Evolutionary conservation across 2,329 filamentous ascomycete genomes (phyloP), one percentile per base, ranked within the genome.

Genomic region (Lachnellula hyalina): DNA sequence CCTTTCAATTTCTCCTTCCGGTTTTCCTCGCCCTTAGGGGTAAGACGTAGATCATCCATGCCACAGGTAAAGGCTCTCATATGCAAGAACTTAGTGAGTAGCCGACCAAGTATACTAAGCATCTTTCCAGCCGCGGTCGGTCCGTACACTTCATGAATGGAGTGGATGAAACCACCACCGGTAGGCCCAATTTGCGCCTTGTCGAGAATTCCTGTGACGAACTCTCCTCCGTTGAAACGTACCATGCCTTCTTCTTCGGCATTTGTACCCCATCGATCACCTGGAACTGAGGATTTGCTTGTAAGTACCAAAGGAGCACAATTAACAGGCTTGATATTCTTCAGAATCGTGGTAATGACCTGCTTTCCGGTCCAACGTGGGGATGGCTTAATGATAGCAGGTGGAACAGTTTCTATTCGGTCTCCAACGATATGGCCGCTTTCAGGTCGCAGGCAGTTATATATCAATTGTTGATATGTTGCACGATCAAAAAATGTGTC

Each of bases 51-150:
- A 77, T 99, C 95, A 66, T 99, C 93, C 73, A 99, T 96, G 69
- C 95, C 95, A 71, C 94, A 99, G 61, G 90, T 94, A 71, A 97
- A 97, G 1, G 93, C 94, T 50, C 92, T 83, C 85, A 96, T 96
- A 68, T 94, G 89, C 57, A 97, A 79, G 61, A 92, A 87, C 66
- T 92, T 87, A 0, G 94, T 99, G 60, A 99, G 75, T 25, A 99
- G 78, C 54, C 94, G 85, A 52, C 94, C 94, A 53, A 99, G 79
- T 63, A 93, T 87, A 76, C 91, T 95, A 52, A 99, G 82, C 9
- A 96, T 77, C 68, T 90, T 90, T 35, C 94, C 93, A 19, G 94
- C 93, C 60, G 87, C 80, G 15, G 86, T 87, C 54, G 94, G 87
- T 2, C 95, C 94, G 68, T 96, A 96, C 1, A 92, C 84, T 68